A percentile compares a stretch with the other conserved stretches of the same genome.
phyloP scores from a whole-genome alignment of 2,329 filamentous ascomycete species.

The Dothideomycetidae sp. region DNA sequence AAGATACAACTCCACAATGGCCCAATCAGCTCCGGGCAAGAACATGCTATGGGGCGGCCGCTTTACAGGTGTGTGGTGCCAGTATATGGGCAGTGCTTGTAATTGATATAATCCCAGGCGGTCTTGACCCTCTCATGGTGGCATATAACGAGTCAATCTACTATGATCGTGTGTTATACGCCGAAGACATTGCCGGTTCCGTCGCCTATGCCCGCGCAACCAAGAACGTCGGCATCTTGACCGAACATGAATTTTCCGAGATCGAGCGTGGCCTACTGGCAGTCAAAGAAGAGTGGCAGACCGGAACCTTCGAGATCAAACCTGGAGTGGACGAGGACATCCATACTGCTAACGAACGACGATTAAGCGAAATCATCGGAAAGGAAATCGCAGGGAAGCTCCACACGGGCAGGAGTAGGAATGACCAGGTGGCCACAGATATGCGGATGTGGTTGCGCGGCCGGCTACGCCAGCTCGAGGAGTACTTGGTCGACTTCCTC shows the following conservation, averaged over 20 bases:
- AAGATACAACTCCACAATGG: no score
- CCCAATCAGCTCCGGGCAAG: conserved; percentile 20
- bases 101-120: no score
- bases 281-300: conserved; percentile 38
- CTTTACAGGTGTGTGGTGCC: conserved; percentile 40
- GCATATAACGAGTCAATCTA: conserved; percentile 71
- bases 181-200: conserved; percentile 64
- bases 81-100: no score
- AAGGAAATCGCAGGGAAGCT: conserved; percentile 76
- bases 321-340: conserved; percentile 39
- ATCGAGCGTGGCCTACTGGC: conserved; percentile 58
- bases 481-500: conserved; percentile 53
- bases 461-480: conserved; percentile 55
- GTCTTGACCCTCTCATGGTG: conserved; percentile 72
- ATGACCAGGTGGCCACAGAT: conserved; percentile 81
- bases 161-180: conserved; percentile 65
- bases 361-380: conserved; percentile 66
- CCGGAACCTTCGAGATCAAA: conserved; percentile 31
- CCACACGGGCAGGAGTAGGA: conserved; percentile 73
- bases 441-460: conserved; percentile 83
- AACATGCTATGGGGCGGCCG: conserved; percentile 48
- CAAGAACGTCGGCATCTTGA: conserved; percentile 58
- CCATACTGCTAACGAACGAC: conserved; percentile 40
- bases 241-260: conserved; percentile 53
- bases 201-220: conserved; percentile 76